Base-by-base conservation (phyloP, 805 yeast species). In the Tetrapisispora phaffii region DNA sequence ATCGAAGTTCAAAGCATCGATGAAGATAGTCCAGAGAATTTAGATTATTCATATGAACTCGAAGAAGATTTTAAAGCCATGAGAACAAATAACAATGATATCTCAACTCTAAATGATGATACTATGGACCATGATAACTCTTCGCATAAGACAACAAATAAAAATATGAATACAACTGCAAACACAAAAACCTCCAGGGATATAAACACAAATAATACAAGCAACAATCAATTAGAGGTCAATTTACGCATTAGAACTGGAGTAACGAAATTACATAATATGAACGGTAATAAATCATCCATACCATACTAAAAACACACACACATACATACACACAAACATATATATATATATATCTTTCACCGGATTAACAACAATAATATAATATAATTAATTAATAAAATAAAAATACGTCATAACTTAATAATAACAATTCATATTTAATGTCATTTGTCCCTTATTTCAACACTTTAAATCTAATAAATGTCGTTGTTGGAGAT, bases 181-280 rank as follows among this genome's bases (percentile, higher is more conserved):
- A 20, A 26, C 10, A 10, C n/a, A 16, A 33, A 29, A 20, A 15
- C 8, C 20, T 16, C 29, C 28, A 39, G 15, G 9, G 15, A 5
- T 39, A 8, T 22, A 8, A 39, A 26, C 9, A 17, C 3, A 39
- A 28, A 32, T 32, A 9, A 8, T 24, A 20, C 21, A 6, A 28
- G 8, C 21, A 19, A 24, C 12, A 26, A 26, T 6, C 47, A 44
- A 19, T 50, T 47, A 21, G 72, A 69, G 42, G 58, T 54, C n/a
- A 74, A 71, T 44, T 64, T 71, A 13, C 58, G 73, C 19, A 70
- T 71, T 13, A 62, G 68, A 41, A 71, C 75, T 0, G 72, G 71
- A 13, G 62, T 61, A 5, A 60, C 69, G 5, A 55, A 59, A 24
- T 55, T 70, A 28, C 76, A 72, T 47, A 72, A 72, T 47, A 55